phyloP scores from a whole-genome alignment of 78 protist genomes.

The Corallochytrium limacisporum region DNA sequence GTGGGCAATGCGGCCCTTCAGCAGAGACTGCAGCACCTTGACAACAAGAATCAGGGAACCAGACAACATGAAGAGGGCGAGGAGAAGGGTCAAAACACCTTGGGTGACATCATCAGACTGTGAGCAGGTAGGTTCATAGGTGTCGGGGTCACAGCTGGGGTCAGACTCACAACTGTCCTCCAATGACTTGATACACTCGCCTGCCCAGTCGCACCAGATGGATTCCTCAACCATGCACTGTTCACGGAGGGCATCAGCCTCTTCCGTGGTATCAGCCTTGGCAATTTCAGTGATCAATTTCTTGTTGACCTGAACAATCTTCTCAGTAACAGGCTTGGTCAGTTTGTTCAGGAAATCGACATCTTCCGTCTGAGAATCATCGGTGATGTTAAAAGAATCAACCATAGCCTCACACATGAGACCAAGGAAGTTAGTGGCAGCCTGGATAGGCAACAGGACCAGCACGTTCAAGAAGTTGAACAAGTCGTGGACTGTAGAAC shows the following conservation, averaged over 20 bases:
- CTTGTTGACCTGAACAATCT: constrained; percentile 8
- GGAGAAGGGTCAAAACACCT: background rate
- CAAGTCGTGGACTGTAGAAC: constrained; percentile 14
- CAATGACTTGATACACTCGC: too few species aligned
- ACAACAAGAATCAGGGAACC: constrained; percentile 1
- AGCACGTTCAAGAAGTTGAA: constrained; percentile 1
- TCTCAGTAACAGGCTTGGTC: constrained; percentile 9
- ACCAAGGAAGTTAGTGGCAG: background rate
- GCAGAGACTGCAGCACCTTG: background rate
- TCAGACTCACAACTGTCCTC: constrained; percentile 5
- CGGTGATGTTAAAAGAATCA: background rate
- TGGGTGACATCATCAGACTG: background rate
- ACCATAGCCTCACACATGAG: background rate
- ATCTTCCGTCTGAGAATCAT: background rate
- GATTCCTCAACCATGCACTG: background rate
- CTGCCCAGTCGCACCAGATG: background rate
- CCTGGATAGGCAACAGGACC: constrained; percentile 6
- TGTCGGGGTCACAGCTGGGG: background rate
- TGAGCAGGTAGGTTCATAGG: background rate
- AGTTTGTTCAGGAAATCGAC: background rate
- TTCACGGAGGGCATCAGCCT: background rate
- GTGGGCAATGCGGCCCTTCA: background rate
- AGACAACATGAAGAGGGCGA: background rate
- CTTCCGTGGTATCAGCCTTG: background rate
- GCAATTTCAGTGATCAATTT: constrained; percentile 1